Conservation (phyloP, 495 filamentous ascomycete genomes). For the Aspergillus leporis region DNA sequence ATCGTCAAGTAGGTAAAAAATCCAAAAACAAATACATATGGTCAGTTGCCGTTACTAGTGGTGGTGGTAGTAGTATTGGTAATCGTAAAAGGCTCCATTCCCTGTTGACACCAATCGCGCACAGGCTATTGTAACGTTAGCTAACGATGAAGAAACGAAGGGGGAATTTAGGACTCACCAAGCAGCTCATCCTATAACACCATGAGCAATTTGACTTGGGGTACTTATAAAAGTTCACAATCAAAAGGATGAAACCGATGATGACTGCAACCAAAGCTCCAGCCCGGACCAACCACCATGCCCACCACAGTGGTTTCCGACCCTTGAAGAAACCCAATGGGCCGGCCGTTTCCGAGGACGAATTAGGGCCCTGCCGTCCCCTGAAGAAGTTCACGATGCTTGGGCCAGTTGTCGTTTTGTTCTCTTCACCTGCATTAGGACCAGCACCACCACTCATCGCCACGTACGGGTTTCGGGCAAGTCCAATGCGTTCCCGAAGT, state of each 20-base stretch:
- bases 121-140: conserved; percentile 57
- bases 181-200: conserved; percentile 92
- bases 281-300: conserved; percentile 88
- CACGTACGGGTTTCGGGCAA: conserved; percentile 64
- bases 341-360: conserved; percentile 43
- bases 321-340: conserved; percentile 87
- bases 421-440: conserved; percentile 20
- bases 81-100: conserved; percentile 43
- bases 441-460: conserved; percentile 52
- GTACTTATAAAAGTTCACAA: conserved; percentile 87
- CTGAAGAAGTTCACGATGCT: conserved; percentile 39
- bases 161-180: conserved; percentile 62
- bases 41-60: conserved; percentile 14
- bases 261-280: conserved; percentile 76
- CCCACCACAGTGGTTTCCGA: conserved; percentile 92
- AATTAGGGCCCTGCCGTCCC: conserved; percentile 31
- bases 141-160: neutral
- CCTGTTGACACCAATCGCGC: conserved; percentile 76
- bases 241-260: conserved; percentile 77
- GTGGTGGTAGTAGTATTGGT: conserved; percentile 15
- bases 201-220: conserved; percentile 71
- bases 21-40: neutral
- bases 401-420: conserved; percentile 22
- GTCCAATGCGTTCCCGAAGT: conserved; percentile 72
- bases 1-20: neutral